These are phyloP conservation scores for Byssothecium circinans DNA, from an alignment of 2,329 filamentous ascomycete species.

Conservation along the genomic window DNA sequence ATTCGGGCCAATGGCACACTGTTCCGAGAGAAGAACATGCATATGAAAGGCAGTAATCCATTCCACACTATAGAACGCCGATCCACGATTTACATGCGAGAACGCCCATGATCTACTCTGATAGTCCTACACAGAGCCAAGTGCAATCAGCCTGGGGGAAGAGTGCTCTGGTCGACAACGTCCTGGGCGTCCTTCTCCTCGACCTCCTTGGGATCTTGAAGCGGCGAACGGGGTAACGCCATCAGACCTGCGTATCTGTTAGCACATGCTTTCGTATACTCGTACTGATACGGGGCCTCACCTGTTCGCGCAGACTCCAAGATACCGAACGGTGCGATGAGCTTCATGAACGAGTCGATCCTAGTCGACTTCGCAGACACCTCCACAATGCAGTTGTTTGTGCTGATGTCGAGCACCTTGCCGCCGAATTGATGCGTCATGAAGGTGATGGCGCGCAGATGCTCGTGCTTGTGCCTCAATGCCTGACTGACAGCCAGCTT, in stretches of 20 bases:
- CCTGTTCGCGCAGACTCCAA: slow-evolving; percentile 91
- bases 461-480: slow-evolving; percentile 94
- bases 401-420: slow-evolving; percentile 97
- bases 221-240: slow-evolving; percentile 90
- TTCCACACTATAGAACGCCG: slow-evolving; percentile 7
- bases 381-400: slow-evolving; percentile 97
- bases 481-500: slow-evolving; percentile 85
- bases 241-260: slow-evolving; percentile 66
- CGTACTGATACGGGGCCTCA: slow-evolving; percentile 32
- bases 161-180: slow-evolving; percentile 88
- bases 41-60: slow-evolving; percentile 2
- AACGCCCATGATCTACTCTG: slow-evolving; percentile 5
- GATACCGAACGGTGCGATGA: slow-evolving; percentile 92
- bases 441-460: slow-evolving; percentile 93
- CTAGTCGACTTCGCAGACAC: slow-evolving; percentile 89
- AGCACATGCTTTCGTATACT: slow-evolving; percentile 5
- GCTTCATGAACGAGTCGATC: slow-evolving; percentile 97
- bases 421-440: slow-evolving; percentile 96
- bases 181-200: slow-evolving; percentile 87
- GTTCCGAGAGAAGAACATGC: neutral
- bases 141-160: slow-evolving; percentile 76
- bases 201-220: slow-evolving; percentile 73
- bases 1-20: neutral
- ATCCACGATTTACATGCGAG: slow-evolving; percentile 11
- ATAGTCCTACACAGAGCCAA: neutral